These are phyloP conservation scores for Mycocentrospora acerina DNA, from an alignment of 2,329 filamentous ascomycete genomes.

Conservation along the genomic window DNA sequence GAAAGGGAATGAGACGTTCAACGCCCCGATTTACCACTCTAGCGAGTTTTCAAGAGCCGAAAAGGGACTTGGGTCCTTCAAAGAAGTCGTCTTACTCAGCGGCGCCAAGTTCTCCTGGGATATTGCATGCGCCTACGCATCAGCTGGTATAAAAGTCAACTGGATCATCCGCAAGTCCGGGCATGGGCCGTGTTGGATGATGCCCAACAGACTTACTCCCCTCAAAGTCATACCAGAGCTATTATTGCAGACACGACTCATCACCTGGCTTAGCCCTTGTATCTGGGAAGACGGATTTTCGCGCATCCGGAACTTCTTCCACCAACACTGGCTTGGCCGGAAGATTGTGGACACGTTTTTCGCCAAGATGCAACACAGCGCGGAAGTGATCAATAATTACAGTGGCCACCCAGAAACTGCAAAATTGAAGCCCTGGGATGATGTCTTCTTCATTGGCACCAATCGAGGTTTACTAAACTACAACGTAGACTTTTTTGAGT, in stretches of 20 bases:
- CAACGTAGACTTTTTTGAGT: slow-evolving; percentile 56
- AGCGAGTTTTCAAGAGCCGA: slow-evolving; percentile 53
- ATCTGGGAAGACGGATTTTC: slow-evolving; percentile 70
- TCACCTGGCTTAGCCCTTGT: slow-evolving; percentile 75
- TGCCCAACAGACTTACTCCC: slow-evolving; percentile 63
- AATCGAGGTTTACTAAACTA: slow-evolving; percentile 63
- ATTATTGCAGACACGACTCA: slow-evolving; percentile 63
- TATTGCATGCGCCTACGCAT: slow-evolving; percentile 58
- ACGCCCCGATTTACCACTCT: slow-evolving; percentile 58
- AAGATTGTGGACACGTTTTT: slow-evolving; percentile 59
- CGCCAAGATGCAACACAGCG: slow-evolving; percentile 55
- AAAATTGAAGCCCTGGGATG: slow-evolving; percentile 46
- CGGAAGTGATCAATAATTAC: slow-evolving; percentile 50
- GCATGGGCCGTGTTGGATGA: slow-evolving; percentile 61
- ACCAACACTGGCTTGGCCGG: slow-evolving; percentile 58
- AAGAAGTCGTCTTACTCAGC: slow-evolving; percentile 55
- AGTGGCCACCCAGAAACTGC: slow-evolving; percentile 43
- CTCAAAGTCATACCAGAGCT: slow-evolving; percentile 67
- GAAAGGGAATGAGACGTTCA: slow-evolving; percentile 53
- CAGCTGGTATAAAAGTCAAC: slow-evolving; percentile 54
- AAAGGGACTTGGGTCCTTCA: slow-evolving; percentile 38
- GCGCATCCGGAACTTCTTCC: slow-evolving; percentile 56
- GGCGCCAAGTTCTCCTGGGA: slow-evolving; percentile 67
- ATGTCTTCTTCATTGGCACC: slow-evolving; percentile 55
- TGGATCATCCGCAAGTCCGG: slow-evolving; percentile 59